Evolutionary conservation across 306 rosid species (phyloP).

Genomic region (Cucurbita maxima): DNA sequence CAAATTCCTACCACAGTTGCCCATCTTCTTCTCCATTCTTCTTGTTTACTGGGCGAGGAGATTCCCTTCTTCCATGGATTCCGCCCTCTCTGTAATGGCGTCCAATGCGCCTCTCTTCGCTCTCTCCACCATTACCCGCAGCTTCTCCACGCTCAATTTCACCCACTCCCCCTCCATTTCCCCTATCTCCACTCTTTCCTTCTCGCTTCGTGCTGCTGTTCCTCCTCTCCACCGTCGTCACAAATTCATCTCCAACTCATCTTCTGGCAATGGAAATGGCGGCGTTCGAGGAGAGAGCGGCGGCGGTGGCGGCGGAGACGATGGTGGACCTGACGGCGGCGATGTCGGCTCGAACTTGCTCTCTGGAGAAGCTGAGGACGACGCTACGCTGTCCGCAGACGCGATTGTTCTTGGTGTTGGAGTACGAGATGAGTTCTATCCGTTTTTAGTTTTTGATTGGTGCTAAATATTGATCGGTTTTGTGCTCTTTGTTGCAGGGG

Average conservation of each 20-base stretch:
- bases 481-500: constrained; percentile 11
- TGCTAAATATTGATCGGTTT: not conserved
- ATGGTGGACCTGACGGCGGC: not conserved
- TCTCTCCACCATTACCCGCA: not conserved
- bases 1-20: not conserved
- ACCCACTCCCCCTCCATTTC: not conserved
- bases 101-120: not conserved
- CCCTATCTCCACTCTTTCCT: not conserved
- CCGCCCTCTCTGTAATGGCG: not conserved
- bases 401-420: constrained; percentile 5
- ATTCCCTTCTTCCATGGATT: not conserved
- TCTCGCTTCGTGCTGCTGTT: not conserved
- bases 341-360: not conserved
- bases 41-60: too few species aligned
- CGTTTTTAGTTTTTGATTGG: not conserved
- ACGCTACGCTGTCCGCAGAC: not conserved
- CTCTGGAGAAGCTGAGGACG: not conserved
- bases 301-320: not conserved
- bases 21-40: not conserved
- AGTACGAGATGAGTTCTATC: not conserved
- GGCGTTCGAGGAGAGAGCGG: constrained; percentile 3
- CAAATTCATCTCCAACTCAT: not conserved
- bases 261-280: not conserved
- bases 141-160: not conserved
- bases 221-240: not conserved